These are phyloP conservation scores for Penicillium parvum DNA, from an alignment of 495 filamentous ascomycete species.

Conservation along the genomic window DNA sequence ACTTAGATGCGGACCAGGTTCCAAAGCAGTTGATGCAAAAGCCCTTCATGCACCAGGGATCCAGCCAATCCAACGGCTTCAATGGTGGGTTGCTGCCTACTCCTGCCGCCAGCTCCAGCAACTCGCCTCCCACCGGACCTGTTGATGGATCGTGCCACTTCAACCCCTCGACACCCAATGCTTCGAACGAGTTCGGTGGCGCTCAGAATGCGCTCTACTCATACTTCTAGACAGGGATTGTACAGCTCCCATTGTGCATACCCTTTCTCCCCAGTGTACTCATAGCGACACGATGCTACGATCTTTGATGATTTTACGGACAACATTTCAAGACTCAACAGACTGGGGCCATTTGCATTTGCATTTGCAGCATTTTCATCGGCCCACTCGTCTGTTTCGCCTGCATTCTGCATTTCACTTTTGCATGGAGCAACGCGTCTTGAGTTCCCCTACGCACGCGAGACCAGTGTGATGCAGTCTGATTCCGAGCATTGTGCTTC, in stretches of 20 bases:
- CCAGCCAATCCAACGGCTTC: constrained; percentile 24
- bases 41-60: constrained; percentile 24
- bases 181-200: constrained; percentile 18
- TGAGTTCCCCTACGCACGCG: constrained; percentile 14
- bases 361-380: constrained; percentile 30
- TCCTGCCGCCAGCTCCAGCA: constrained; percentile 29
- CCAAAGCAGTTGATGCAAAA: constrained; percentile 32
- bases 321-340: constrained; percentile 29
- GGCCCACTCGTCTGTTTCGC: constrained; percentile 11
- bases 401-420: constrained; percentile 8
- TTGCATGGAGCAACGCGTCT: constrained; percentile 21
- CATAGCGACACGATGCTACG: constrained; percentile 45
- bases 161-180: constrained; percentile 21
- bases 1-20: constrained; percentile 37
- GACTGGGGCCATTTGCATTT: constrained; percentile 28
- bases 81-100: constrained; percentile 22
- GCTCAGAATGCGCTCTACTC: constrained; percentile 29
- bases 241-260: constrained; percentile 11
- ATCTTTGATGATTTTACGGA: constrained; percentile 45
- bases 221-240: constrained; percentile 28
- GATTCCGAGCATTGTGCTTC: constrained; percentile 3
- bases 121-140: constrained; percentile 29
- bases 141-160: constrained; percentile 29
- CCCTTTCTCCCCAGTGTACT: constrained; percentile 34
- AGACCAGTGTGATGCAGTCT: constrained; percentile 13